phyloP scores from a whole-genome alignment of 768 basidiomycete genomes.

The Nidularia pulvinata region DNA sequence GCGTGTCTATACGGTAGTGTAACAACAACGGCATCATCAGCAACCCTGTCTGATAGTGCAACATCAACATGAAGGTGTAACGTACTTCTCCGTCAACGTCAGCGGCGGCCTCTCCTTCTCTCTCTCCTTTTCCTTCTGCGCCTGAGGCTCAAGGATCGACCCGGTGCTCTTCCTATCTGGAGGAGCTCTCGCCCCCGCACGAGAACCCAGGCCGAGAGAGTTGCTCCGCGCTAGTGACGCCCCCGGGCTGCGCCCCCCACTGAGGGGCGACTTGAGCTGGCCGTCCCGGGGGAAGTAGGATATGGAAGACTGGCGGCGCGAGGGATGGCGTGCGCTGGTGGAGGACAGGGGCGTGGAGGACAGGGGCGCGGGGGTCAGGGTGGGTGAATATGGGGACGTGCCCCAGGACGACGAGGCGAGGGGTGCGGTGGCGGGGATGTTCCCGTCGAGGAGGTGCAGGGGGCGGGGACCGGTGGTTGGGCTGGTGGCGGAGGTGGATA shows the following conservation, averaged over 20 bases:
- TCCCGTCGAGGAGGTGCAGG: constrained; percentile 43
- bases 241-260: constrained; percentile 5
- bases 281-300: constrained; percentile 39
- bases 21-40: too few relatives aligned
- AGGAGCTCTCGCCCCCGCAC: constrained; percentile 8
- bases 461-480: constrained; percentile 35
- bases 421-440: constrained; percentile 8
- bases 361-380: constrained; percentile 10
- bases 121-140: constrained; percentile 2
- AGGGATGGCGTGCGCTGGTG: constrained; percentile 11
- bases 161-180: constrained; percentile 23
- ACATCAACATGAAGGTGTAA: constrained; percentile 8
- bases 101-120: constrained; percentile 37
- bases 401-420: constrained; percentile 9
- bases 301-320: constrained; percentile 53
- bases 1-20: constrained; percentile 54
- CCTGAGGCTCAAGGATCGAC: constrained; percentile 7
- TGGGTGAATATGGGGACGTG: constrained; percentile 1
- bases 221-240: constrained; percentile 11
- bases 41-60: too few relatives aligned
- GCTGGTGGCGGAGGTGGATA: constrained; percentile 3
- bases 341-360: constrained; percentile 13
- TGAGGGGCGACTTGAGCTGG: constrained; percentile 7
- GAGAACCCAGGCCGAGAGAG: constrained; percentile 9
- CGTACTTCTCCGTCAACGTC: constrained; percentile 76